phyloP scores from a whole-genome alignment of 202 grass and related monocot species.

The Brachypodium distachyon region DNA sequence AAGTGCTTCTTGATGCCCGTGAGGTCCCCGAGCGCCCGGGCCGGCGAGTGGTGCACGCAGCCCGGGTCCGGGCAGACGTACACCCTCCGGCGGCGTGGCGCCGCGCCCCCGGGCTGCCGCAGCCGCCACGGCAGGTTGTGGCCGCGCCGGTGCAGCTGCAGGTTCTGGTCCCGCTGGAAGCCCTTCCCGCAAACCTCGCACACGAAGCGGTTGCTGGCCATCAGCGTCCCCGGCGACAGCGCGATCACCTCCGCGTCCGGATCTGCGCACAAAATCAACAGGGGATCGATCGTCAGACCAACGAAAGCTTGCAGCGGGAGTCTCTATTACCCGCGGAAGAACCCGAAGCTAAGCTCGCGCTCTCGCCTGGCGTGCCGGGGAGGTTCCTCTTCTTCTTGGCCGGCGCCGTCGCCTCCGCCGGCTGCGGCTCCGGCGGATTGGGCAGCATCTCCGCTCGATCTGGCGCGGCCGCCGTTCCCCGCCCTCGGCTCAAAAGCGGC shows the following conservation, averaged over 20 bases:
- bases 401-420: no score
- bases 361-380: slow-evolving; percentile 48
- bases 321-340: neutral
- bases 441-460: slow-evolving; percentile 24
- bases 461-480: neutral
- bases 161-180: slow-evolving; percentile 98
- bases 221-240: slow-evolving; percentile 80
- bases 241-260: slow-evolving; percentile 99
- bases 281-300: neutral
- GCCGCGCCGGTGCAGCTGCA: slow-evolving; percentile 92
- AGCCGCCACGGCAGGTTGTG: slow-evolving; percentile 93
- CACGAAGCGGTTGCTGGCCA: slow-evolving; percentile 93
- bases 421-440: slow-evolving; percentile 1
- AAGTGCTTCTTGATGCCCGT: slow-evolving; percentile 91
- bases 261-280: slow-evolving; percentile 37
- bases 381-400: slow-evolving; percentile 54
- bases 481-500: no score
- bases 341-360: neutral
- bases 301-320: neutral
- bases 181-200: slow-evolving; percentile 98
- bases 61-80: slow-evolving; percentile 63
- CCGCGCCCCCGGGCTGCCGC: slow-evolving; percentile 50
- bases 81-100: slow-evolving; percentile 61
- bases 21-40: slow-evolving; percentile 66
- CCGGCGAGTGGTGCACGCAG: slow-evolving; percentile 50